Evolutionary conservation across 331 rosid genomes (phyloP).

Genomic region (Telfairia occidentalis): DNA sequence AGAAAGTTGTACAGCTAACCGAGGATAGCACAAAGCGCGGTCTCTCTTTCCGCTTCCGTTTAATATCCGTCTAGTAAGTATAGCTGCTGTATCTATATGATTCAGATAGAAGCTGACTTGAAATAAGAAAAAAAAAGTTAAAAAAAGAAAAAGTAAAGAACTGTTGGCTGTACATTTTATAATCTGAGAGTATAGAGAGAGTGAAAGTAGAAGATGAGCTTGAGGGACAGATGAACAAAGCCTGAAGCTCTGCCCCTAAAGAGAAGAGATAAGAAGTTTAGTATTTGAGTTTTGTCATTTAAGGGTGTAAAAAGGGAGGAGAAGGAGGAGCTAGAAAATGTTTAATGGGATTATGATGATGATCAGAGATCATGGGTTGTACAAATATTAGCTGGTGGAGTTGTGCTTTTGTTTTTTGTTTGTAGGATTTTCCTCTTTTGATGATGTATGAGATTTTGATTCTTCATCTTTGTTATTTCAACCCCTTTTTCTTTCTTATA

Average conservation of each 20-base stretch:
- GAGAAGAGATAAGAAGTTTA: not conserved
- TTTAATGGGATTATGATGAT: not conserved
- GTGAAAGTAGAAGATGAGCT: conserved; percentile 7
- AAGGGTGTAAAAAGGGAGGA: conserved; percentile 3
- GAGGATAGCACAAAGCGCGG: conserved; percentile 37
- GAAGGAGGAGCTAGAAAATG: not conserved
- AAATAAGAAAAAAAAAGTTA: not conserved
- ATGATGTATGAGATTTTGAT: conserved; percentile 13
- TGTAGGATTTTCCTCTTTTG: not conserved
- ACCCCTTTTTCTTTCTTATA: not conserved
- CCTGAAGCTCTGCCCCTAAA: conserved; percentile 7
- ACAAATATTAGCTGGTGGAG: conserved; percentile 13
- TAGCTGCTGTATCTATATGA: conserved; percentile 16
- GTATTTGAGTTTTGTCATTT: conserved; percentile 4
- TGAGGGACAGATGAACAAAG: conserved; percentile 11
- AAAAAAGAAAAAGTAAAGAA: not conserved
- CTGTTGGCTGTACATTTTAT: conserved; percentile 16
- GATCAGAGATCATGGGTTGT: not conserved
- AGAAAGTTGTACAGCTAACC: conserved; percentile 40
- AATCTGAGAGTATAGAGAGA: conserved; percentile 10
- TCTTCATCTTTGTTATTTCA: conserved; percentile 8
- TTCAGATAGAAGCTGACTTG: conserved; percentile 17
- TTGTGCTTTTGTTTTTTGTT: not conserved
- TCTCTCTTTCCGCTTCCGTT: conserved; percentile 20
- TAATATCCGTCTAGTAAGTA: conserved; percentile 18